Conservation (phyloP, 1,284 basidiomycete species). For the Mycena sp. region DNA sequence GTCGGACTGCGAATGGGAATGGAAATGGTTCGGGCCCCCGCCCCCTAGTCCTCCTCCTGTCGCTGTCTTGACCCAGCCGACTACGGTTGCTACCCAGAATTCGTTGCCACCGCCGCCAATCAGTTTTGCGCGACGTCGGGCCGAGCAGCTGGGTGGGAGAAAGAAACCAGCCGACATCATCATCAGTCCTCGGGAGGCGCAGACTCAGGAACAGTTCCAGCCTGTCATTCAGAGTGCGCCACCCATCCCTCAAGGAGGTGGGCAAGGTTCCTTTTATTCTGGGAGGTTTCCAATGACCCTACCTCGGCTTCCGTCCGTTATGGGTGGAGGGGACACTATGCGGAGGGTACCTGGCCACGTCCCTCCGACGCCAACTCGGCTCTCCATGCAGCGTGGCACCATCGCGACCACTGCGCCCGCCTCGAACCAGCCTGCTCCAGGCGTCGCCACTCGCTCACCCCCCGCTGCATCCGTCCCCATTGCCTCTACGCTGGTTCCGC, state of each 20-base stretch:
- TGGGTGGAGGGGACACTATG: constrained; percentile 48
- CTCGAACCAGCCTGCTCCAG: constrained; percentile 28
- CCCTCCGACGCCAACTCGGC: constrained; percentile 76
- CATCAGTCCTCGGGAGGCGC: constrained; percentile 72
- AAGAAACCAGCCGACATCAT: constrained; percentile 81
- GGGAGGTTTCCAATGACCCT: constrained; percentile 65
- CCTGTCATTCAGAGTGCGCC: constrained; percentile 80
- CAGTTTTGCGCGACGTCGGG: constrained; percentile 77
- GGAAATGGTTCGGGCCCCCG: too few species aligned
- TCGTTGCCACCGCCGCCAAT: constrained; percentile 71
- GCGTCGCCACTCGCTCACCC: constrained; percentile 28
- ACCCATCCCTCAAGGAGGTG: constrained; percentile 62
- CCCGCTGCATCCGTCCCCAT: constrained; percentile 69
- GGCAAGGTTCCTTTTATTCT: constrained; percentile 49
- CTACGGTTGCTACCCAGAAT: constrained; percentile 41
- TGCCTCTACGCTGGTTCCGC: constrained; percentile 67
- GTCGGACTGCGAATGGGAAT: constrained; percentile 15
- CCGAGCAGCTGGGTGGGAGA: constrained; percentile 66
- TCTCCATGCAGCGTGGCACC: constrained; percentile 56
- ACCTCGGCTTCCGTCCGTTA: constrained; percentile 68
- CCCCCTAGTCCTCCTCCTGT: constrained; percentile 27
- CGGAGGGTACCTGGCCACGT: constrained; percentile 63
- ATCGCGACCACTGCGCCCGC: constrained; percentile 34
- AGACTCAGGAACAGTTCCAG: constrained; percentile 61
- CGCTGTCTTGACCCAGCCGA: constrained; percentile 17